Conservation (phyloP, 139 green algal genomes). For the Chlamydomonas incerta region DNA sequence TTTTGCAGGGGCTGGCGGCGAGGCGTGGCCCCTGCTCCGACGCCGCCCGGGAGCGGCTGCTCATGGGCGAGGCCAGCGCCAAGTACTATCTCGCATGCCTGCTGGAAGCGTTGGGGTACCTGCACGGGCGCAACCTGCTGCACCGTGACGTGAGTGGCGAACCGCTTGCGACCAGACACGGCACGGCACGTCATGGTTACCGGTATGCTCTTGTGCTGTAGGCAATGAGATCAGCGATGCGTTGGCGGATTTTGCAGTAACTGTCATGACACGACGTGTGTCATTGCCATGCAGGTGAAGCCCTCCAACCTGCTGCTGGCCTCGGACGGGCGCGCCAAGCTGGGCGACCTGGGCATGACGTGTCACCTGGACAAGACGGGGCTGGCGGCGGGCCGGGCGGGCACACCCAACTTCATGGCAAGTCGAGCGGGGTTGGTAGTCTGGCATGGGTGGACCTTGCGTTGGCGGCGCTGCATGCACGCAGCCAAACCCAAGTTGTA, state of each 20-base stretch:
- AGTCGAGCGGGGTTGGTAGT: background rate
- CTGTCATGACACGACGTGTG: no score
- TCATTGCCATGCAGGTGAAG: constrained; percentile 18
- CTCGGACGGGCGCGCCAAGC: constrained; percentile 26
- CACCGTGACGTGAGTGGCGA: background rate
- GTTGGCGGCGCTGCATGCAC: no score
- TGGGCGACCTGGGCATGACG: constrained; percentile 41
- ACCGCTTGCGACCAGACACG: no score
- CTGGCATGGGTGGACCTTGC: no score
- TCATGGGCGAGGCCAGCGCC: constrained; percentile 30
- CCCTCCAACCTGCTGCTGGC: constrained; percentile 24
- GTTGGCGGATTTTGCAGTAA: no score
- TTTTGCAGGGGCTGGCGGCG: background rate
- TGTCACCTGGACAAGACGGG: constrained; percentile 24
- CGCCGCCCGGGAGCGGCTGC: constrained; percentile 18
- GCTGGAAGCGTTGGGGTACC: constrained; percentile 32
- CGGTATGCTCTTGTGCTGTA: no score
- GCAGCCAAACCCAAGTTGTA: no score
- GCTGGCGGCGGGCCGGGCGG: background rate
- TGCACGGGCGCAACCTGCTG: constrained; percentile 13
- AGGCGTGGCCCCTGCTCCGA: background rate
- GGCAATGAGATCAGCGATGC: no score
- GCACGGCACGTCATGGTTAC: no score
- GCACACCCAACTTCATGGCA: constrained; percentile 38
- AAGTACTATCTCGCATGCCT: constrained; percentile 35